Evolutionary conservation across 176 grass and related monocot genomes (phyloP).

Genomic region (Chloris gayana): DNA sequence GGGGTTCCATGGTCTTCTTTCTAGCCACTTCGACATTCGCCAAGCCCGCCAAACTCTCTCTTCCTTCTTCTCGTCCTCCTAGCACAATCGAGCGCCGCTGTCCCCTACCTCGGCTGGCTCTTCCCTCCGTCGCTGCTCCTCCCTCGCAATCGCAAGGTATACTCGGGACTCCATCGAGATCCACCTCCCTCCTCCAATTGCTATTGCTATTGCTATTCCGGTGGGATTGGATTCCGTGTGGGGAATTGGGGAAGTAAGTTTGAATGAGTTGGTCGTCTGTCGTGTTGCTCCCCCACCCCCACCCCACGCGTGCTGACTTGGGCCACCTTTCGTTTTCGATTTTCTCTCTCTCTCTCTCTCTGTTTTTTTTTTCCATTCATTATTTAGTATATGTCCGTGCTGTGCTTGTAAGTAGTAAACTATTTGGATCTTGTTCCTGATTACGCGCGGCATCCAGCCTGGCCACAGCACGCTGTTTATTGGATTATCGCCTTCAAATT

Average conservation of each 20-base stretch:
- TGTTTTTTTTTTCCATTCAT: not conserved
- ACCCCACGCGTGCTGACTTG: not conserved
- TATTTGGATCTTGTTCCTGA: not conserved
- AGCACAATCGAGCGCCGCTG: not conserved
- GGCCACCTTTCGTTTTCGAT: not conserved
- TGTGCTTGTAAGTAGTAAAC: not conserved
- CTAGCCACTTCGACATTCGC: not conserved
- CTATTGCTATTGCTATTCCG: not conserved
- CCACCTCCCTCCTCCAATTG: not conserved
- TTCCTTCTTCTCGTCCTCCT: too few species aligned
- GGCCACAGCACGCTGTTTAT: not conserved
- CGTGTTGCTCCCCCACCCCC: not conserved
- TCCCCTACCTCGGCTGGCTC: not conserved
- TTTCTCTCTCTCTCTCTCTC: not conserved
- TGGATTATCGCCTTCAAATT: not conserved
- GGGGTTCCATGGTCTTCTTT: too few species aligned
- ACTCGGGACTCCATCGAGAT: not conserved
- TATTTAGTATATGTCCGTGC: not conserved
- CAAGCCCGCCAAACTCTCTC: not conserved
- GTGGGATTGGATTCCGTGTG: not conserved
- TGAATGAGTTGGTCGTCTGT: constrained; percentile 1
- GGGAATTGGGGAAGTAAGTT: not conserved
- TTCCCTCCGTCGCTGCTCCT: not conserved
- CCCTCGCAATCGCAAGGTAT: not conserved
- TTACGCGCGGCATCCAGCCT: not conserved